Evolutionary conservation across 805 yeast species (phyloP).

Genomic region (Metahyphopichia silvanorum): DNA sequence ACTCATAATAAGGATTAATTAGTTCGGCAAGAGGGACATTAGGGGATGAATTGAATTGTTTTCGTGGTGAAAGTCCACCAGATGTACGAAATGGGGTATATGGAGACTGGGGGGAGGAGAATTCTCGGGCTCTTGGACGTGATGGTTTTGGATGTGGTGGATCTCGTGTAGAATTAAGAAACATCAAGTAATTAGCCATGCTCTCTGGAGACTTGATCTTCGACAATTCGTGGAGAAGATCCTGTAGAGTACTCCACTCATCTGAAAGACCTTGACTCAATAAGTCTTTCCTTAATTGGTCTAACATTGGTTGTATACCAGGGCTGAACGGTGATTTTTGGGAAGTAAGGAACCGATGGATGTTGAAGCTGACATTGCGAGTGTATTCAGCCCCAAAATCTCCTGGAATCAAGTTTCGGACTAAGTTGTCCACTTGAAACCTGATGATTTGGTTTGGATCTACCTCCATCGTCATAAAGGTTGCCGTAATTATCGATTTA

Average conservation of each 20-base stretch:
- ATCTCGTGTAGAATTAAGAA: slow-evolving; percentile 20
- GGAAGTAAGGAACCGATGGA: no score
- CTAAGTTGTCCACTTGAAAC: slow-evolving; percentile 31
- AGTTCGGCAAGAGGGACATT: slow-evolving; percentile 6
- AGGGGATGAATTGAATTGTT: no score
- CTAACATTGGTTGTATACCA: slow-evolving; percentile 16
- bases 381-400: slow-evolving; percentile 34
- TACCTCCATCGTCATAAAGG: slow-evolving; percentile 20
- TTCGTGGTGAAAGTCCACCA: no score
- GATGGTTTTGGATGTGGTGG: no score
- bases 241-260: slow-evolving; percentile 34
- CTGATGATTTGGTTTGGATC: slow-evolving; percentile 30
- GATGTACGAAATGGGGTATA: no score
- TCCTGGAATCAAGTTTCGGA: slow-evolving; percentile 32
- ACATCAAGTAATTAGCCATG: slow-evolving; percentile 31
- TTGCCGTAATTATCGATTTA: background rate
- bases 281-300: slow-evolving; percentile 21
- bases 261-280: slow-evolving; percentile 19
- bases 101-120: no score
- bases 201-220: slow-evolving; percentile 26
- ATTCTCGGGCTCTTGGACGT: no score
- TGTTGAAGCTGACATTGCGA: slow-evolving; percentile 26
- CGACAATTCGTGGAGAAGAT: slow-evolving; percentile 25
- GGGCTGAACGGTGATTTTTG: no score
- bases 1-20: slow-evolving; percentile 27